Evolutionary conservation across 23 red algal genomes (phyloP), one percentile per base, ranked within the genome.

Genomic region (Agarophyton chilense): DNA sequence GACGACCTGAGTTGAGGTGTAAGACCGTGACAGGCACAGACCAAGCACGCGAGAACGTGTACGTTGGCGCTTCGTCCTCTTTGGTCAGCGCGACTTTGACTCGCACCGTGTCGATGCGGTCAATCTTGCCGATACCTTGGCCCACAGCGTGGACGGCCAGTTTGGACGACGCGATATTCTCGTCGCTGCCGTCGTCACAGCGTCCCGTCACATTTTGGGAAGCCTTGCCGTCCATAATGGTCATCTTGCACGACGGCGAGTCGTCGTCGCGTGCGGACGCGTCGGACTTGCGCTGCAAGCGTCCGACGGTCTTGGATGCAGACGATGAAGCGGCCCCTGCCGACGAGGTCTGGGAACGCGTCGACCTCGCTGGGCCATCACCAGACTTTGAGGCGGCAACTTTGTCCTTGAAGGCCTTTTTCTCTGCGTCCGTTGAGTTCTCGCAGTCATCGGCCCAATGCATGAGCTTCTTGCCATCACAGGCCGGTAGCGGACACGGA

Each of bases 121-220:
- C 14, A 13, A 84, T 84, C 55, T 66, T 84, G 6, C 52, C 79
- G 36, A 84, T 84, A 19, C 79, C 79, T 46, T 66, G 10, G 7
- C 25, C 14, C 21, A 35, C 24, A 18, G 54, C 57, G 10, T 31
- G 52, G 22, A 66, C 79, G 42, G 55, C 55, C 55, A 84, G 33
- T 8, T 6, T 46, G 9, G 79, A 13, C 56, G 79, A 84, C 28
- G 42, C 3, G 18, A 84, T 62, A 28, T 8, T 65, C 16, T 86
- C 61, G 50, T 86, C 81, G 72, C 61, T 72, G 34, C 61, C 64
- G 41, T 86, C 81, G 44, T 86, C 81, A 52, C 81, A 86, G 17
- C 81, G 57, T 4, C 58, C 81, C 26, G 58, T 68, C 10, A 25
- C 58, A 0, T 68, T 29, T 21, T 68, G 5, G 1, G 25, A 39